Evolutionary conservation across 257 asterid genomes (phyloP).

Genomic region (Lycium ferocissimum): DNA sequence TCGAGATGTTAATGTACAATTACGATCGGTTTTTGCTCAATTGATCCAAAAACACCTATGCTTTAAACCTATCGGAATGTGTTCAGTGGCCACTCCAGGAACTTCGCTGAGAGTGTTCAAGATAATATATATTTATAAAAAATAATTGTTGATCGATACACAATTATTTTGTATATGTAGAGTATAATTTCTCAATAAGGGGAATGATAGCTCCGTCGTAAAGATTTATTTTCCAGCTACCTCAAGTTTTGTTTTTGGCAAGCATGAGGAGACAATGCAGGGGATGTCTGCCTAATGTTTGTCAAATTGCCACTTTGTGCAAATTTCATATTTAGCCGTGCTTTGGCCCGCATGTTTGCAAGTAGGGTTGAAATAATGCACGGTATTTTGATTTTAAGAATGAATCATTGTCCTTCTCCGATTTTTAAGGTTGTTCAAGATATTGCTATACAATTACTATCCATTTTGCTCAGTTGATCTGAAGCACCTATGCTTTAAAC

Average conservation of each 20-base stretch:
- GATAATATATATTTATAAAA: too few species aligned
- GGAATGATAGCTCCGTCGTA: not conserved
- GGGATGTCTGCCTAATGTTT: constrained; percentile 5
- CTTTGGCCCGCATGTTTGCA: not conserved
- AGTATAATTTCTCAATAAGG: too few species aligned
- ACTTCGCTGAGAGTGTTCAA: too few species aligned
- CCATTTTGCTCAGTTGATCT: not conserved
- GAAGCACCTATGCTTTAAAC: not conserved
- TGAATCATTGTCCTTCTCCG: not conserved
- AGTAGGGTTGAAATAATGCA: not conserved
- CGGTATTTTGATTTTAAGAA: not conserved
- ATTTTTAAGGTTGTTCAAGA: not conserved
- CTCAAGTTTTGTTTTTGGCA: not conserved
- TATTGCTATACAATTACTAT: not conserved
- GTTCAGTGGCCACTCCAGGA: too few species aligned
- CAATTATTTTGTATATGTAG: too few species aligned
- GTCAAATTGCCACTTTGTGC: not conserved
- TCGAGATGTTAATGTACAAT: too few species aligned
- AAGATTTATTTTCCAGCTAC: constrained; percentile 18
- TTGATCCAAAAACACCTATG: too few species aligned
- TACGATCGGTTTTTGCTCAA: too few species aligned
- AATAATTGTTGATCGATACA: too few species aligned
- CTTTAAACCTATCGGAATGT: too few species aligned
- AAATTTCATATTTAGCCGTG: not conserved
- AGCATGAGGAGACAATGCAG: constrained; percentile 9